Conservation (phyloP, 352 stramenopile species). For the Pythium periplocum region DNA sequence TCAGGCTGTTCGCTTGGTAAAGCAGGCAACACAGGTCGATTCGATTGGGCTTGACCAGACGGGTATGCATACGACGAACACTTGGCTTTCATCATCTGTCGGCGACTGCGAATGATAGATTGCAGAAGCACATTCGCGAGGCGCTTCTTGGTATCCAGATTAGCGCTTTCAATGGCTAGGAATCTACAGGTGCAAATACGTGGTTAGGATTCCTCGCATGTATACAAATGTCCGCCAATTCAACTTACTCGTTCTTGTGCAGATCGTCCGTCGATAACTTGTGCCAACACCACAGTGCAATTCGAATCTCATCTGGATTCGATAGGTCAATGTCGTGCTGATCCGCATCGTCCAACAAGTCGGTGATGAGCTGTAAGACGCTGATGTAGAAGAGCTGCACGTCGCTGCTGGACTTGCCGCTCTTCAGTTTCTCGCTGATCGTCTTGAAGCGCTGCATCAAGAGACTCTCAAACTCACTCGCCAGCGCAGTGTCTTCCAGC, state of each 20-base stretch:
- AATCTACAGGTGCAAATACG: slow-evolving; percentile 21
- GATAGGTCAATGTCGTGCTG: slow-evolving; percentile 55
- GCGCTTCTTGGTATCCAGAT: slow-evolving; percentile 21
- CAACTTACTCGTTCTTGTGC: slow-evolving; percentile 31
- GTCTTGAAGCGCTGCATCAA: slow-evolving; percentile 51
- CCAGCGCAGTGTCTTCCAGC: not conserved
- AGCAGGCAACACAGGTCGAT: no score
- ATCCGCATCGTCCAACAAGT: slow-evolving; percentile 32
- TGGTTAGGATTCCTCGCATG: not conserved
- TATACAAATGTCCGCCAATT: not conserved
- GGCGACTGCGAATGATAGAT: slow-evolving; percentile 64
- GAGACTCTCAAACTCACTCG: slow-evolving; percentile 31
- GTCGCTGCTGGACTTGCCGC: slow-evolving; percentile 46
- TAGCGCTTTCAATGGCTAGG: slow-evolving; percentile 23
- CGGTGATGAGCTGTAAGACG: slow-evolving; percentile 41
- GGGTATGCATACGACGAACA: not conserved
- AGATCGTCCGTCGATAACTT: slow-evolving; percentile 46
- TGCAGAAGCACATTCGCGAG: slow-evolving; percentile 47
- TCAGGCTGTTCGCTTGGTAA: slow-evolving; percentile 1
- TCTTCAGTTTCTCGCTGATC: slow-evolving; percentile 58
- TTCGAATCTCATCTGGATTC: slow-evolving; percentile 65
- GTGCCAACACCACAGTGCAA: slow-evolving; percentile 68
- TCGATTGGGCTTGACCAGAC: no score
- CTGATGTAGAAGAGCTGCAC: slow-evolving; percentile 53
- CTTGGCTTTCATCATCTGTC: slow-evolving; percentile 75